These are phyloP conservation scores for Aegilops longissima DNA, from an alignment of 176 grass and related monocot genomes.

Conservation along the genomic window DNA sequence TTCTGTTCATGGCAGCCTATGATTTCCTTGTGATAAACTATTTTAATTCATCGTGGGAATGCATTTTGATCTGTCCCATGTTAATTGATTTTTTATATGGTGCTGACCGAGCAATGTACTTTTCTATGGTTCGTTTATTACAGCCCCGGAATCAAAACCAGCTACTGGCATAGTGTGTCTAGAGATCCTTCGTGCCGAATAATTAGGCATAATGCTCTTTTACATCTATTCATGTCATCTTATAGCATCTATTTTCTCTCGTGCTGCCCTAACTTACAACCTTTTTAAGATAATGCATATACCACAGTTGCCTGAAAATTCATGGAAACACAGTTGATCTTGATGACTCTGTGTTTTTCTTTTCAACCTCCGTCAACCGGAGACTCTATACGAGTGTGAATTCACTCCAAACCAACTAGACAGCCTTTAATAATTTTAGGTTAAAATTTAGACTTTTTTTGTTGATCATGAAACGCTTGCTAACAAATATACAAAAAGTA, in stretches of 20 bases:
- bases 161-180: not conserved
- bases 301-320: too few relatives aligned
- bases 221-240: not conserved
- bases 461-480: too few relatives aligned
- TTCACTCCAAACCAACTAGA: too few relatives aligned
- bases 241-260: not conserved
- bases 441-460: too few relatives aligned
- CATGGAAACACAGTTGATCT: too few relatives aligned
- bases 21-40: constrained; percentile 43
- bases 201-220: constrained; percentile 12
- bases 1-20: constrained; percentile 39
- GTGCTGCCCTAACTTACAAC: not conserved
- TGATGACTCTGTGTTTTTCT: too few relatives aligned
- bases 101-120: constrained; percentile 38
- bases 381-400: too few relatives aligned
- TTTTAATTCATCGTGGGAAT: constrained; percentile 56
- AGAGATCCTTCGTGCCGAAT: constrained; percentile 18
- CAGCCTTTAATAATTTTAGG: too few relatives aligned
- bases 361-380: too few relatives aligned
- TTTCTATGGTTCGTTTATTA: constrained; percentile 39
- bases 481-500: too few relatives aligned
- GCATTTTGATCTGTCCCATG: constrained; percentile 52
- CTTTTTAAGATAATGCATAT: not conserved
- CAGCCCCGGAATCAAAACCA: constrained; percentile 21
- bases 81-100: constrained; percentile 41